Conservation (phyloP, 2,329 filamentous ascomycete genomes). For the Cytospora piceicola region DNA sequence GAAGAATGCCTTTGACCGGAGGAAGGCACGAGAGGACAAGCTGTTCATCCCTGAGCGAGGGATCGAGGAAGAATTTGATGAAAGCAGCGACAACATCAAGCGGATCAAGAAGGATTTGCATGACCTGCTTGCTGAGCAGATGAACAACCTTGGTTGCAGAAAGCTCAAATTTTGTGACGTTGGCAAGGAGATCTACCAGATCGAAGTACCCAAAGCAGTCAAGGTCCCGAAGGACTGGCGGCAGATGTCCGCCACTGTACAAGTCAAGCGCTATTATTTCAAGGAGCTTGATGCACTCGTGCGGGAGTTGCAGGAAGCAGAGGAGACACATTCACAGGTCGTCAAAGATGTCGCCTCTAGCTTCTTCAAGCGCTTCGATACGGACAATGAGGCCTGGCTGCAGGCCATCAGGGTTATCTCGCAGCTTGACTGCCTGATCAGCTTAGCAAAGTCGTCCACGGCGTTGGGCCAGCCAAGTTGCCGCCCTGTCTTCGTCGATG, state of each 20-base stretch:
- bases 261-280: slow-evolving; percentile 94
- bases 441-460: slow-evolving; percentile 84
- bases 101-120: slow-evolving; percentile 75
- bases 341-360: slow-evolving; percentile 82
- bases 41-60: slow-evolving; percentile 83
- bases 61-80: slow-evolving; percentile 90
- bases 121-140: slow-evolving; percentile 70
- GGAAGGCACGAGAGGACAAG: slow-evolving; percentile 76
- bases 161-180: slow-evolving; percentile 78
- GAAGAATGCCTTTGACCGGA: slow-evolving; percentile 89
- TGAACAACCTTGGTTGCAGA: slow-evolving; percentile 74
- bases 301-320: slow-evolving; percentile 86
- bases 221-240: slow-evolving; percentile 91
- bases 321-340: slow-evolving; percentile 91
- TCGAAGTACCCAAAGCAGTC: slow-evolving; percentile 83
- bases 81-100: slow-evolving; percentile 76
- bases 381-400: slow-evolving; percentile 84
- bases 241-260: slow-evolving; percentile 92
- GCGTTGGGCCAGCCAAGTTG: slow-evolving; percentile 86
- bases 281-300: slow-evolving; percentile 80
- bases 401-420: slow-evolving; percentile 87
- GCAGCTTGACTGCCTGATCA: slow-evolving; percentile 93
- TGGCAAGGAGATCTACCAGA: slow-evolving; percentile 95
- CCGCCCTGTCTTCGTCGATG: slow-evolving; percentile 83
- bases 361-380: slow-evolving; percentile 87